Conservation (phyloP, 345 rosid genomes). For the Eucalyptus brandiana region DNA sequence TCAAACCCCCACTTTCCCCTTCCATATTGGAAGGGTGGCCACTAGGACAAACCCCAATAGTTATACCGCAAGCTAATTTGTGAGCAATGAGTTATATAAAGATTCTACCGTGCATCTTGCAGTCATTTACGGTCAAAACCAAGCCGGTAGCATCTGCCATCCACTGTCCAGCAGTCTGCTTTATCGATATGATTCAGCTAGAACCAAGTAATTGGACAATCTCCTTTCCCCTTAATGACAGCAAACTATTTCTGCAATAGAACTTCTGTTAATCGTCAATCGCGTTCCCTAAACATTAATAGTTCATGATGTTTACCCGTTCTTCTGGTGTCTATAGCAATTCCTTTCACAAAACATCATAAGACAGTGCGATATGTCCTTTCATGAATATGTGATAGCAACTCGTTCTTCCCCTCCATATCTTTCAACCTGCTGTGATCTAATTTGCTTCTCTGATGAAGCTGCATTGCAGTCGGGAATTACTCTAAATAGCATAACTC, state of each 20-base stretch:
- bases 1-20: no score
- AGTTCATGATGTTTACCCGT: background rate
- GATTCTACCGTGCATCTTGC: background rate
- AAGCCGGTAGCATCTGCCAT: background rate
- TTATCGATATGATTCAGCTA: background rate
- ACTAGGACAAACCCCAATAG: no score
- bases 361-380: background rate
- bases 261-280: background rate
- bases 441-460: background rate
- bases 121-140: background rate
- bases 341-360: background rate
- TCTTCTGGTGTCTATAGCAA: background rate
- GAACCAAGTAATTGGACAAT: background rate
- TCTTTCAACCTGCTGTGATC: background rate
- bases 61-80: background rate
- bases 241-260: background rate
- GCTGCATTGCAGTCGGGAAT: background rate
- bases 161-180: background rate
- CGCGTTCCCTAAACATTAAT: background rate
- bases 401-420: background rate
- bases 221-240: background rate
- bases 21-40: no score
- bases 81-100: background rate
- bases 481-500: background rate
- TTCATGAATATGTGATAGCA: background rate